Evolutionary conservation across 441 rosid genomes (phyloP).

Genomic region (Omphalea diandra): DNA sequence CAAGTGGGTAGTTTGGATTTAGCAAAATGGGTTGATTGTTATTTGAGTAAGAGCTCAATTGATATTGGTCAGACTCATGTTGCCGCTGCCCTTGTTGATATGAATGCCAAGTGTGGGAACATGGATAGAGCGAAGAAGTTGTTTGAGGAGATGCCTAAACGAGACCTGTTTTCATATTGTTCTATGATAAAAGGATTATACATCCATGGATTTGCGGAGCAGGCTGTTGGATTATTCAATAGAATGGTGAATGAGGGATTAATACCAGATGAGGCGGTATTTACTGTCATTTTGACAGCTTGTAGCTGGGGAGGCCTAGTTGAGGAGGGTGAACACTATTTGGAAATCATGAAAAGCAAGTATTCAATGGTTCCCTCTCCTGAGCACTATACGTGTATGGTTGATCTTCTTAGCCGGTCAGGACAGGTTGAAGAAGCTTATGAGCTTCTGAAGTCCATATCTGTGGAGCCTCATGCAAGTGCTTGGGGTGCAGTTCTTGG

Average conservation of each 20-base stretch:
- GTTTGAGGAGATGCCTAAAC: constrained; percentile 56
- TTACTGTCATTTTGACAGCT: constrained; percentile 61
- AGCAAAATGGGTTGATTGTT: constrained; percentile 58
- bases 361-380: constrained; percentile 54
- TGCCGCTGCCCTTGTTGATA: constrained; percentile 62
- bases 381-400: constrained; percentile 70
- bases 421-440: constrained; percentile 62
- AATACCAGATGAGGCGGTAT: constrained; percentile 65
- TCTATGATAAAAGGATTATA: constrained; percentile 78
- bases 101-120: constrained; percentile 85
- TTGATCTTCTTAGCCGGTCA: constrained; percentile 71
- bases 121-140: constrained; percentile 58
- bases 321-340: constrained; percentile 63
- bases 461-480: constrained; percentile 64
- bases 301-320: constrained; percentile 68
- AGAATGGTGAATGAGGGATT: constrained; percentile 65
- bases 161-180: constrained; percentile 59
- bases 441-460: constrained; percentile 53
- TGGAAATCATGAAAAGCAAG: constrained; percentile 49
- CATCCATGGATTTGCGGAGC: constrained; percentile 52
- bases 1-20: constrained; percentile 57
- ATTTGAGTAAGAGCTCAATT: constrained; percentile 37
- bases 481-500: constrained; percentile 88
- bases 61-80: constrained; percentile 48
- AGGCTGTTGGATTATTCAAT: constrained; percentile 57